These are phyloP conservation scores for Malassezia obtusa DNA, from an alignment of 1,284 basidiomycete species.

Conservation along the genomic window DNA sequence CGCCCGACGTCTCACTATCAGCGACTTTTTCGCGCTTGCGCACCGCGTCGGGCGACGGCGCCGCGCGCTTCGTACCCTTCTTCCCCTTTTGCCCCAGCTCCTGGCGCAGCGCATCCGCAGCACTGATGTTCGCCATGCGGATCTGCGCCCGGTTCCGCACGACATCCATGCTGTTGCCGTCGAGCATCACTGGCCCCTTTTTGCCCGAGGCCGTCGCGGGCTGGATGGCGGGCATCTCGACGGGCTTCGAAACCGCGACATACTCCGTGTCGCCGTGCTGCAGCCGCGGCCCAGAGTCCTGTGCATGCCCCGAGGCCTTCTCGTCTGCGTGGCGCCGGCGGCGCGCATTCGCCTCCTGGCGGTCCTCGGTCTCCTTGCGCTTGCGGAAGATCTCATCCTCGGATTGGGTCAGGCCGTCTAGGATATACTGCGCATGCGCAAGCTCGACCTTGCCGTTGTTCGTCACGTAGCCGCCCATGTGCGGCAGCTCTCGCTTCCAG, in stretches of 20 bases:
- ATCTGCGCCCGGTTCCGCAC: constrained; percentile 34
- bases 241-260: constrained; percentile 20
- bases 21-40: constrained; percentile 11
- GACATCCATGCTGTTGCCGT: constrained; percentile 35
- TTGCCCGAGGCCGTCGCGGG: constrained; percentile 20
- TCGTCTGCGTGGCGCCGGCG: not conserved
- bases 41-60: constrained; percentile 48
- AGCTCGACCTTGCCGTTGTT: constrained; percentile 85
- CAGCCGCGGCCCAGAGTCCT: not conserved
- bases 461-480: constrained; percentile 94
- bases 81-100: constrained; percentile 58
- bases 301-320: not conserved
- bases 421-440: constrained; percentile 76
- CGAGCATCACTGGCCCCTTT: constrained; percentile 28
- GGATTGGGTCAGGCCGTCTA: constrained; percentile 79
- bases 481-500: constrained; percentile 82
- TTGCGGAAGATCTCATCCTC: constrained; percentile 93
- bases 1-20: constrained; percentile 1
- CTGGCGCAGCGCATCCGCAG: constrained; percentile 83
- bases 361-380: constrained; percentile 80
- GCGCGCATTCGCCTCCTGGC: constrained; percentile 66
- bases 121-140: constrained; percentile 86
- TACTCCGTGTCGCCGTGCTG: constrained; percentile 26
- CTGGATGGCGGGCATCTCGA: constrained; percentile 14
- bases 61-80: constrained; percentile 32